phyloP scores from a whole-genome alignment of 768 basidiomycete genomes.

The Collybiopsis confluens region DNA sequence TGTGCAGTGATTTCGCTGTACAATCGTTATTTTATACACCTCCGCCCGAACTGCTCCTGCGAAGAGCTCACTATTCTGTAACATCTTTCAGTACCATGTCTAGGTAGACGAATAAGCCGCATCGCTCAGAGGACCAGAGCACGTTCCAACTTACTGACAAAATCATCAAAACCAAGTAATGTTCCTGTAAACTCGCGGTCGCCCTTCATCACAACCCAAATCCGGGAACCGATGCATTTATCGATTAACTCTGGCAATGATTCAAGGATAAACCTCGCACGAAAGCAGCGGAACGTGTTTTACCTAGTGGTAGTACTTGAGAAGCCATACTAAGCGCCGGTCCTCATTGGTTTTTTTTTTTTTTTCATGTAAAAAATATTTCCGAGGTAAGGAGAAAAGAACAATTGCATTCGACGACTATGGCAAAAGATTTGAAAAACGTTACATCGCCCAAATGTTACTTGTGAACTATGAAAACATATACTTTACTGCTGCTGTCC shows the following conservation, averaged over 20 bases:
- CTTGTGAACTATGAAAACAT: neutral
- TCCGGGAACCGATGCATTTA: constrained; percentile 92
- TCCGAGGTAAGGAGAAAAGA: neutral
- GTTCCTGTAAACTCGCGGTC: constrained; percentile 97
- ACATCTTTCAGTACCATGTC: constrained; percentile 97
- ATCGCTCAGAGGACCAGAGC: neutral
- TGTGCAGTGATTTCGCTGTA: constrained; percentile 81
- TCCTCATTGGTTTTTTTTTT: no score
- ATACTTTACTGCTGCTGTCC: constrained; percentile 44
- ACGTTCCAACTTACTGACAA: constrained; percentile 80
- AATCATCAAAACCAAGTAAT: constrained; percentile 95
- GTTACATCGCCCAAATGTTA: no score
- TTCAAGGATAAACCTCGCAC: neutral
- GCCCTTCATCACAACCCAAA: constrained; percentile 98
- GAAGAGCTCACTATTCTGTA: constrained; percentile 77
- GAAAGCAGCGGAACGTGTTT: constrained; percentile 7
- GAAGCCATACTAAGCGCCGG: constrained; percentile 62
- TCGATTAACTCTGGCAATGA: constrained; percentile 80
- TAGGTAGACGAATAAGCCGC: constrained; percentile 20
- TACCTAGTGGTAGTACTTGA: constrained; percentile 91
- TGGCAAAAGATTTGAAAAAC: no score
- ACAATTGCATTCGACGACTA: neutral
- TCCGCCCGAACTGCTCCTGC: neutral
- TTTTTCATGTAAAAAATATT: no score
- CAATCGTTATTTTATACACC: neutral